phyloP scores from a whole-genome alignment of 345 rosid genomes.

The Acer negundo region DNA sequence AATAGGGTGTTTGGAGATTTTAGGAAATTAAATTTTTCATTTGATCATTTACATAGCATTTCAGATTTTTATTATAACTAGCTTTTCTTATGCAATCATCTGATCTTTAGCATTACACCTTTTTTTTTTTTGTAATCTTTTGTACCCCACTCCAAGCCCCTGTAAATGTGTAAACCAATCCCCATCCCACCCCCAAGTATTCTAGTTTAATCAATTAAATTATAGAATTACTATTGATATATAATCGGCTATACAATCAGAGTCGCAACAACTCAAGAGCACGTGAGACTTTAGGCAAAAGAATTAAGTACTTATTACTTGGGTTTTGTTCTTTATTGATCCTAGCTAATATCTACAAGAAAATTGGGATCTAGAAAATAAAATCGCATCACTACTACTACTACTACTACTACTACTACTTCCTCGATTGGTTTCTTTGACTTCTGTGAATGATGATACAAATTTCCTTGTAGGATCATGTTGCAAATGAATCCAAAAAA shows the following conservation, averaged over 20 bases:
- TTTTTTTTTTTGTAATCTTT: no score
- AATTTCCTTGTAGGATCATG: constrained; percentile 15
- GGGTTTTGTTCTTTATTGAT: not conserved
- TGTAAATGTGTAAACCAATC: not conserved
- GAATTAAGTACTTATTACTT: not conserved
- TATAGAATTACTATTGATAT: not conserved
- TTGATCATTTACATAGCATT: not conserved
- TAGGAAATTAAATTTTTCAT: not conserved
- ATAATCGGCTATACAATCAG: not conserved
- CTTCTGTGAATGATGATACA: not conserved
- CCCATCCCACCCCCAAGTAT: not conserved
- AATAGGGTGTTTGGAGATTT: not conserved
- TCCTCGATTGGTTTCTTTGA: not conserved
- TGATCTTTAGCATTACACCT: not conserved
- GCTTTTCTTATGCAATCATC: not conserved
- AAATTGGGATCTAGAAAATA: not conserved
- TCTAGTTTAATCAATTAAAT: no score
- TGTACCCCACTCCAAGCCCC: not conserved
- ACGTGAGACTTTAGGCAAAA: not conserved
- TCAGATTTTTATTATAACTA: not conserved
- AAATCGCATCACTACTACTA: not conserved
- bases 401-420: no score
- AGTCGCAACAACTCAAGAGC: not conserved
- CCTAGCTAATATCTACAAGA: not conserved
- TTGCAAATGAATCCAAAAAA: not conserved